Conservation (phyloP, 441 rosid genomes). For the Breynia disticha region DNA sequence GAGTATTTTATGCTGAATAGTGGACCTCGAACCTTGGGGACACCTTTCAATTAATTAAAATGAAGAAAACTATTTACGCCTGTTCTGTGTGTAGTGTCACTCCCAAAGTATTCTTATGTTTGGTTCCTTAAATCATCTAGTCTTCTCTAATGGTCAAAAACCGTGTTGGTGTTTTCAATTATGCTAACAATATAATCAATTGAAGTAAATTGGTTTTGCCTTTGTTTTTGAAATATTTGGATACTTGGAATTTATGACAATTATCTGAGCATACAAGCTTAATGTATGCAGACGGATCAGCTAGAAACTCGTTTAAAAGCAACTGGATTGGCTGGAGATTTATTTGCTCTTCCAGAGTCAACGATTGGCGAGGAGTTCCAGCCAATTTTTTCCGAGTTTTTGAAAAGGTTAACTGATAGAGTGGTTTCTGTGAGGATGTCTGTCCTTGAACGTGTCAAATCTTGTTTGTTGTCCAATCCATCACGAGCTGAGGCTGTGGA, state of each 20-base stretch:
- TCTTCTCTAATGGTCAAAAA: too few species aligned
- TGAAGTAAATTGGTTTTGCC: too few species aligned
- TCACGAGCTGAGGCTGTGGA: constrained; percentile 73
- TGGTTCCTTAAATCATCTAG: too few species aligned
- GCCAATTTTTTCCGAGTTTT: constrained; percentile 84
- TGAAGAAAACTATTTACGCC: too few species aligned
- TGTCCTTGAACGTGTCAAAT: constrained; percentile 85
- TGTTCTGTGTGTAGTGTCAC: too few species aligned
- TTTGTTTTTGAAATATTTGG: too few species aligned
- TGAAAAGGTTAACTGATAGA: constrained; percentile 96
- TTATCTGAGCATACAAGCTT: constrained; percentile 17
- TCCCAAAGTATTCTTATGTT: too few species aligned
- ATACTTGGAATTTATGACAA: constrained; percentile 4
- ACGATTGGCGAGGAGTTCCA: constrained; percentile 61
- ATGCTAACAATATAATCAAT: too few species aligned
- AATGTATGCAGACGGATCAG: constrained; percentile 73
- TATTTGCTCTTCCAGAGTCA: constrained; percentile 74
- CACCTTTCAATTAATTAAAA: too few species aligned
- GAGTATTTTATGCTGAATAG: too few species aligned
- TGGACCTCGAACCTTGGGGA: too few species aligned
- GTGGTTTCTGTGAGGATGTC: constrained; percentile 79
- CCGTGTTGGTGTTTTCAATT: too few species aligned
- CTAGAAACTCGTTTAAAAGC: constrained; percentile 85
- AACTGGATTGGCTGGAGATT: constrained; percentile 81
- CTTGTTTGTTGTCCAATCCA: constrained; percentile 72